Base-by-base conservation (phyloP, 1,284 basidiomycete species). In the Macrocystidia cucumis region DNA sequence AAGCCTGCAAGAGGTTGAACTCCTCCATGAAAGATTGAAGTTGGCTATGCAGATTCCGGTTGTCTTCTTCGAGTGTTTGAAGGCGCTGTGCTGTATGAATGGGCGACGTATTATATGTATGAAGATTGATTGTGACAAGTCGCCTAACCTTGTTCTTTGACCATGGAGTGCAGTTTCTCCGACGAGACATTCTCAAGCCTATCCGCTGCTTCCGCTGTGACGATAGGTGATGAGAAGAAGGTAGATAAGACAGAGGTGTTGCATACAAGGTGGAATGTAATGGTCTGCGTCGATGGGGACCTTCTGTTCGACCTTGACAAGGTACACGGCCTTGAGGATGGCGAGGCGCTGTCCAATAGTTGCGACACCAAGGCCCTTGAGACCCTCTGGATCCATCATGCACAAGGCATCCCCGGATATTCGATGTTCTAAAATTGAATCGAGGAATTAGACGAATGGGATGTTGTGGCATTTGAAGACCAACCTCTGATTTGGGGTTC, bases 311-410 rank as follows among this genome's bases (percentile, higher is more conserved):
- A 91, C 62, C 59, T 97, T 97, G 46, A 89, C 65, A 42, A 81
- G 77, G 63, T 93, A 96, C 40, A 96, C 79, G 32, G 85, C 80
- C 57, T 91, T 91, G 50, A 97, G 74, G 43, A 97, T 89, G 21
- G 84, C 70, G 14, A 97, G 63, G 31, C 92, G 69, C 60, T 95
- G 91, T 5, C 92, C 91, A 44, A 96, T 75, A 23, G 83, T 88
- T 13, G 74, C 54, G 30, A 97, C 75, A 4, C 92, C 92, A 39
- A 96, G 65, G 37, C 87, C 81, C 57, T 87, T 89, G 44, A 97
- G 73, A 2, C 76, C 62, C 28, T 91, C 86, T 31, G 79, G 72
- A 56, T 91, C 86, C 28, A 96, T 70, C 47, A 86, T 67, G 42
- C 83, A 78, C 11, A 97, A 69, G 2, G 91, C 79, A 46, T 95